Evolutionary conservation across 176 grass and related monocot species (phyloP).

Genomic region (Luzula sylvatica): DNA sequence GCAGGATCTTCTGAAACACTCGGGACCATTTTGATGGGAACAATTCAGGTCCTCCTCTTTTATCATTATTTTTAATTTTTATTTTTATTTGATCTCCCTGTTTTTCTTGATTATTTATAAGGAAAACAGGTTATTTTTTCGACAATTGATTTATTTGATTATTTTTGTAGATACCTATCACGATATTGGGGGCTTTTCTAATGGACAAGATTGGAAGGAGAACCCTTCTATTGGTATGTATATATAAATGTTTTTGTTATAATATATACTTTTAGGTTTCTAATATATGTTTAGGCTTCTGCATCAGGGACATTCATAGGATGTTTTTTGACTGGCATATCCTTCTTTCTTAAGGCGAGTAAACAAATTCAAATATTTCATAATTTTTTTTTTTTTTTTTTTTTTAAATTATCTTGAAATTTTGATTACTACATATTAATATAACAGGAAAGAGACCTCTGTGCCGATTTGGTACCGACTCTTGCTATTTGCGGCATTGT

Average conservation of each 20-base stretch:
- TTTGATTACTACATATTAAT: constrained; percentile 1
- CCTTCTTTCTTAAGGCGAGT: constrained; percentile 65
- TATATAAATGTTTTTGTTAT: too few relatives aligned
- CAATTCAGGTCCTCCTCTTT: constrained; percentile 64
- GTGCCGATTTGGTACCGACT: constrained; percentile 33
- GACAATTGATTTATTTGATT: constrained; percentile 15
- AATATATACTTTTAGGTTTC: constrained; percentile 28
- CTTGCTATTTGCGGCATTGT: constrained; percentile 65
- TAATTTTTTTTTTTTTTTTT: constrained; percentile 1
- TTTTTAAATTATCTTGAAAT: constrained; percentile 14
- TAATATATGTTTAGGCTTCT: constrained; percentile 37
- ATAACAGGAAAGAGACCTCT: constrained; percentile 41
- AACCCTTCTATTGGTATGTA: constrained; percentile 61
- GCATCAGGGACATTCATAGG: constrained; percentile 64
- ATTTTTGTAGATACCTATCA: constrained; percentile 55
- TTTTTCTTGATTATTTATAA: constrained; percentile 11
- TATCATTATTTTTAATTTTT: too few relatives aligned
- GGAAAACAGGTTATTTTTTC: constrained; percentile 32
- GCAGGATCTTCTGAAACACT: constrained; percentile 57
- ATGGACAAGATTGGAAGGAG: constrained; percentile 77
- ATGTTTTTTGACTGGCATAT: constrained; percentile 48
- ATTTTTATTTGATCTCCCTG: neutral
- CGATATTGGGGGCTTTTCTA: constrained; percentile 50
- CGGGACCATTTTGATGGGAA: constrained; percentile 51
- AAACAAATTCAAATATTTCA: neutral